These are phyloP conservation scores for Penicillium sp. DNA, from an alignment of 2,329 filamentous ascomycete species.

Conservation along the genomic window DNA sequence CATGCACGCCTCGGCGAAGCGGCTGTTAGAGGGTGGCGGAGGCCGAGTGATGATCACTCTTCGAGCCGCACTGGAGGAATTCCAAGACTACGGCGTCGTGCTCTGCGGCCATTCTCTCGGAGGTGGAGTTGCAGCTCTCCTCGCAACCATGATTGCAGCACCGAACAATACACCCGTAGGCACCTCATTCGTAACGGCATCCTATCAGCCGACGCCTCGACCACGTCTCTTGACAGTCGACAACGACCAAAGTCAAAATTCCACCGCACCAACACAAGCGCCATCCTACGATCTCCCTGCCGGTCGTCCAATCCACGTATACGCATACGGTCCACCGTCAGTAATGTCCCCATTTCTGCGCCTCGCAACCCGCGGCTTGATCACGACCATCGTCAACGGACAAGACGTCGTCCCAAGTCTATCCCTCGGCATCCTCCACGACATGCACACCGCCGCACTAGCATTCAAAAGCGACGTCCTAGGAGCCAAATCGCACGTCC, in stretches of 20 bases:
- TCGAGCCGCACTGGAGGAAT: slow-evolving; percentile 59
- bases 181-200: slow-evolving; percentile 58
- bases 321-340: slow-evolving; percentile 69
- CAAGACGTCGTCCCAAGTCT: slow-evolving; percentile 68
- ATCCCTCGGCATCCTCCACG: slow-evolving; percentile 66
- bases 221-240: slow-evolving; percentile 35
- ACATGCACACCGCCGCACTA: slow-evolving; percentile 65
- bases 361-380: slow-evolving; percentile 63
- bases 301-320: slow-evolving; percentile 68
- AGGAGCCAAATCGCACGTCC: slow-evolving; percentile 61
- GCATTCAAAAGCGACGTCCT: slow-evolving; percentile 67
- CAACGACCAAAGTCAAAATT: slow-evolving; percentile 16
- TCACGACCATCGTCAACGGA: slow-evolving; percentile 68
- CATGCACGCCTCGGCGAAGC: slow-evolving; percentile 63
- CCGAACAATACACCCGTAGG: slow-evolving; percentile 47
- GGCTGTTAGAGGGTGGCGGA: slow-evolving; percentile 62
- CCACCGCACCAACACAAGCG: slow-evolving; percentile 13
- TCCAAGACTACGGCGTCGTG: slow-evolving; percentile 63
- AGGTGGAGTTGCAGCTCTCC: slow-evolving; percentile 62
- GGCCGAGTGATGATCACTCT: slow-evolving; percentile 62
- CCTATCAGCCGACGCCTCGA: slow-evolving; percentile 31
- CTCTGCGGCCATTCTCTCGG: slow-evolving; percentile 65
- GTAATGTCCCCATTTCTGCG: slow-evolving; percentile 66
- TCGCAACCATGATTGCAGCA: slow-evolving; percentile 65
- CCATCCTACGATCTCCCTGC: slow-evolving; percentile 52